phyloP scores from a whole-genome alignment of 805 yeast genomes.

The Saccharomyces mikatae region DNA sequence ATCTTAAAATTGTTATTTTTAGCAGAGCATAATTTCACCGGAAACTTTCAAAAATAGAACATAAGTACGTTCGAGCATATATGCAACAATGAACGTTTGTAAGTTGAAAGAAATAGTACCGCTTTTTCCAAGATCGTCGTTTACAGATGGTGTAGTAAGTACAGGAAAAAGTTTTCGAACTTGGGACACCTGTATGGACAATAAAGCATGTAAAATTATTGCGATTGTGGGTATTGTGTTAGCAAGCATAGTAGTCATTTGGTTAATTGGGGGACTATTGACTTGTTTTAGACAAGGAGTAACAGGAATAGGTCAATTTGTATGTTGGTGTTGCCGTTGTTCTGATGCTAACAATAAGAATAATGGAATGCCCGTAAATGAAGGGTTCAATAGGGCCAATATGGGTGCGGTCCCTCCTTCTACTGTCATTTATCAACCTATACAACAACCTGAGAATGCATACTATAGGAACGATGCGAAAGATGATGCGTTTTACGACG shows the following conservation, averaged over 20 bases:
- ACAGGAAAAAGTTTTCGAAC: constrained; percentile 43
- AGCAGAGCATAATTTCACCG: background rate
- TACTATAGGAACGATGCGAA: constrained; percentile 10
- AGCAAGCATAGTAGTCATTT: constrained; percentile 44
- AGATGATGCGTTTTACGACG: constrained; percentile 16
- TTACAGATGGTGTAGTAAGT: constrained; percentile 20
- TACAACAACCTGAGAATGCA: constrained; percentile 20
- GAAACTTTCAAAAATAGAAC: background rate
- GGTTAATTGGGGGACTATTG: constrained; percentile 49
- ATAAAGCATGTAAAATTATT: constrained; percentile 63
- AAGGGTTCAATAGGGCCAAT: constrained; percentile 6
- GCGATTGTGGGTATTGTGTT: constrained; percentile 66
- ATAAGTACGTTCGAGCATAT: background rate
- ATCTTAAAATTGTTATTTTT: background rate
- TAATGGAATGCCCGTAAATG: constrained; percentile 6
- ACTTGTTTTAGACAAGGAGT: constrained; percentile 55
- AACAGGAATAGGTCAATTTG: constrained; percentile 39
- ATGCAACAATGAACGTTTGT: background rate
- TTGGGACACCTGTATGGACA: constrained; percentile 79
- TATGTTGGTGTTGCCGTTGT: constrained; percentile 45
- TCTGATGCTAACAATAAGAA: constrained; percentile 1
- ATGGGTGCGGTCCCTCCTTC: constrained; percentile 15
- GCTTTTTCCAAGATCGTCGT: constrained; percentile 11
- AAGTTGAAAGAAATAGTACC: background rate
- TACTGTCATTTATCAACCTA: constrained; percentile 27